Percentiles rank a stretch among this genome's conserved stretches.
Conservation (phyloP, 192 early-diverging fungal species). For the Endogone sp. region DNA sequence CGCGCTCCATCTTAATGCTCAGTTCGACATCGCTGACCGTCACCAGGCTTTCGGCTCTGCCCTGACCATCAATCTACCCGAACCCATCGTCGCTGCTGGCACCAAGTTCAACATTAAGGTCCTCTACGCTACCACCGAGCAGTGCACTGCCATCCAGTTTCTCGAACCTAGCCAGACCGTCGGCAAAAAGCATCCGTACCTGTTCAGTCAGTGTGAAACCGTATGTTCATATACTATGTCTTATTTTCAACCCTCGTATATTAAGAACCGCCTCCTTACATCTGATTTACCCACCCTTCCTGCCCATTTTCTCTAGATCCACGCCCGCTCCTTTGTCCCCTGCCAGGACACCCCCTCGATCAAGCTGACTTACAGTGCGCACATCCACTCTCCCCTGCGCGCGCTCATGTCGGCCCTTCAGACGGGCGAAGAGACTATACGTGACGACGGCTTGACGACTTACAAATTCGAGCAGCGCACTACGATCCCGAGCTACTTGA, state of each 20-base stretch:
- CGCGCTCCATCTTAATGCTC: background rate
- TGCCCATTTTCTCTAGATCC: slow-evolving; percentile 48
- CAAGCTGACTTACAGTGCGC: slow-evolving; percentile 89
- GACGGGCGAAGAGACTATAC: slow-evolving; percentile 52
- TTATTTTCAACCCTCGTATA: too few species aligned
- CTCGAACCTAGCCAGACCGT: slow-evolving; percentile 82
- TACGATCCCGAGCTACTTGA: slow-evolving; percentile 91
- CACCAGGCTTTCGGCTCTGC: slow-evolving; percentile 71
- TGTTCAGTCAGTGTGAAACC: slow-evolving; percentile 96
- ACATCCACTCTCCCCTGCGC: slow-evolving; percentile 75
- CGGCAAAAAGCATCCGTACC: slow-evolving; percentile 89
- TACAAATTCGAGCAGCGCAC: slow-evolving; percentile 85
- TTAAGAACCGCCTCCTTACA: too few species aligned
- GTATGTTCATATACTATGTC: slow-evolving; percentile 17
- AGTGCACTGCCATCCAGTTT: slow-evolving; percentile 91
- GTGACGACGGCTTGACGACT: slow-evolving; percentile 44
- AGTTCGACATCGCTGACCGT: slow-evolving; percentile 49
- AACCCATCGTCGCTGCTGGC: slow-evolving; percentile 30
- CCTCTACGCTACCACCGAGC: slow-evolving; percentile 72
- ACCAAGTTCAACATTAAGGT: slow-evolving; percentile 57
- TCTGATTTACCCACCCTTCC: background rate
- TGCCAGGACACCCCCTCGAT: slow-evolving; percentile 85
- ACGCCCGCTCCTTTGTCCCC: slow-evolving; percentile 87
- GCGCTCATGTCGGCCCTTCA: slow-evolving; percentile 92
- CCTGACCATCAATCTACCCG: slow-evolving; percentile 59